Base-by-base conservation (phyloP, 495 filamentous ascomycete genomes). In the Penicillium canescens region DNA sequence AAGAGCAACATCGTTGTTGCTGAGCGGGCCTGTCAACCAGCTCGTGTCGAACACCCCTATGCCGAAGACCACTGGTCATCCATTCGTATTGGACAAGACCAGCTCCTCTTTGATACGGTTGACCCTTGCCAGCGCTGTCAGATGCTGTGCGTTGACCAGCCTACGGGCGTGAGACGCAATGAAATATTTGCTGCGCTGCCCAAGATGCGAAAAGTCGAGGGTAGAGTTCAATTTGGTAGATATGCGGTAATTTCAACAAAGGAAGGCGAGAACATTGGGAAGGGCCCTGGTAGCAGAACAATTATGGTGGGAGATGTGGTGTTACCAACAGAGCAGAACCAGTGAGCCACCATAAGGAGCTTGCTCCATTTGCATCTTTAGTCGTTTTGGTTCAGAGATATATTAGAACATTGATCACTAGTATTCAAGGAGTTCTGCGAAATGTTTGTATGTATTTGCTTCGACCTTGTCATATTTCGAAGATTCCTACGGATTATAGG, bases 61-160 rank as follows among this genome's bases (percentile, higher is more conserved):
- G n/a, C n/a, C n/a, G n/a, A n/a, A n/a, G n/a, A 82, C 41, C 50
- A 52, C 11, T 83, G 79, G 79, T 54, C 63, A 2, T 64, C 52
- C 9, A 26, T 80, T 26, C 61, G 59, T 1, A 72, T 80, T 21
- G 73, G 74, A 0, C 52, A 70, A 0, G 50, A 61, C 6, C 53
- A 67, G 33, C 50, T 75, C 28, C 61, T 72, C 3, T 87, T 90
- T 46, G 77, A 89, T 60, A 82, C 92, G 53, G 73, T 97, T 4
- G 92, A 90, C 0, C 80, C 85, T 14, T 98, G 94, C 62, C 80
- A 92, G 34, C 74, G 94, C 13, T 98, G 94, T 55, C 91, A 96
- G 60, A 96, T 98, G 90, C 86, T 98, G 10, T 97, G 92, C 65
- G 82, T 97, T 42, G 85, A 98, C 56, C 94, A 96, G 62, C 71